These are phyloP conservation scores for Comarum palustre DNA, from an alignment of 306 rosid genomes.

Conservation along the genomic window DNA sequence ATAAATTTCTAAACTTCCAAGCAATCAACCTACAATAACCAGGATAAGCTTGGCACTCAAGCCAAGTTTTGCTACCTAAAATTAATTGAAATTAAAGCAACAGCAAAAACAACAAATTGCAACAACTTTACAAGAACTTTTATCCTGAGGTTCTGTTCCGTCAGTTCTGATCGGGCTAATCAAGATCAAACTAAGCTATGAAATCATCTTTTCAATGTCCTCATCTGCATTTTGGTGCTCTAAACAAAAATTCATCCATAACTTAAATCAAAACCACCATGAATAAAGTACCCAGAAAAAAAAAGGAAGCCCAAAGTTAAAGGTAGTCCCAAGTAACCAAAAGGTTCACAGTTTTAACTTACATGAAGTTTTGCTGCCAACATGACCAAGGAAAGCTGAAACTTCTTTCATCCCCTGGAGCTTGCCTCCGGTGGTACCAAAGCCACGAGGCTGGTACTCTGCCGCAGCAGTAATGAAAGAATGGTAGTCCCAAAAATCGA, in stretches of 20 bases:
- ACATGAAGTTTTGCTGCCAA: slow-evolving; percentile 84
- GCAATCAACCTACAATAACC: neutral
- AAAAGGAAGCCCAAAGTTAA: neutral
- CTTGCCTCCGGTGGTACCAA: slow-evolving; percentile 85
- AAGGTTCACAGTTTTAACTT: slow-evolving; percentile 10
- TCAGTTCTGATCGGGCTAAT: neutral
- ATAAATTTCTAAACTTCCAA: neutral
- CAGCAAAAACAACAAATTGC: neutral
- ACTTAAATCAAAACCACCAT: neutral
- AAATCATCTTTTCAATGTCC: neutral
- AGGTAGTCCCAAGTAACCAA: neutral
- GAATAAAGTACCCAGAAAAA: neutral
- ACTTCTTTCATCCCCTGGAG: slow-evolving; percentile 69
- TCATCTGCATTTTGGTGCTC: neutral
- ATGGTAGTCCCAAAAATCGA: slow-evolving; percentile 83
- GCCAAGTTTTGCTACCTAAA: neutral
- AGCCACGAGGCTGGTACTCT: slow-evolving; percentile 61
- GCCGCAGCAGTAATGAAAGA: slow-evolving; percentile 78
- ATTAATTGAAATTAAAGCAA: neutral
- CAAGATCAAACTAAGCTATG: neutral
- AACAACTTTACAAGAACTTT: neutral
- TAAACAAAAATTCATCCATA: neutral
- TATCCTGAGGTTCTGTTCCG: neutral
- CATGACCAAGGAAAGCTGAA: slow-evolving; percentile 86
- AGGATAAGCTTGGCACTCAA: slow-evolving; percentile 30